These are phyloP conservation scores for Odontarrhena argentea DNA, from an alignment of 345 rosid genomes.

Conservation along the genomic window DNA sequence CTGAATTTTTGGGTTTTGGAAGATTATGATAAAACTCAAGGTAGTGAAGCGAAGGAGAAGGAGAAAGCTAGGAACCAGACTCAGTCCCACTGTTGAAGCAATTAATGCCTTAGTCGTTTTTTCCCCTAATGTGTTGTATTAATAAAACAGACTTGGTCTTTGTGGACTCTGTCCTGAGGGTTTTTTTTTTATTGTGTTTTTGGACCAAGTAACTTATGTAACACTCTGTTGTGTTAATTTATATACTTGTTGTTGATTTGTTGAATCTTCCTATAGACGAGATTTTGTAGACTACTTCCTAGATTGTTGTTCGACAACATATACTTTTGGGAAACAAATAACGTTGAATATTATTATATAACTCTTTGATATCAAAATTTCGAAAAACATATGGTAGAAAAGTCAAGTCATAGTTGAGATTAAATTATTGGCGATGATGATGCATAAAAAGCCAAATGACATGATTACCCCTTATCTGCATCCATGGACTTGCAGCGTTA, in stretches of 20 bases:
- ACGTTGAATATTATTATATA: too few species aligned
- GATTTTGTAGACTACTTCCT: too few species aligned
- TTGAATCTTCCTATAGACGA: background rate
- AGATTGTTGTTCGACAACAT: too few species aligned
- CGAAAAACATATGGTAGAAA: too few species aligned
- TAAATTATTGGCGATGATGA: too few species aligned
- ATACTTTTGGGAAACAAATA: too few species aligned
- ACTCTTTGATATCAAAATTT: too few species aligned
- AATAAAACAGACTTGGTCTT: slow-evolving; percentile 11
- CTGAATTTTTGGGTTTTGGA: background rate
- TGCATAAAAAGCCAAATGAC: background rate
- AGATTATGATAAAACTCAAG: slow-evolving; percentile 75
- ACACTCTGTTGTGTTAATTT: too few species aligned
- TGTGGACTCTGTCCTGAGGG: background rate
- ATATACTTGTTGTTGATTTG: background rate
- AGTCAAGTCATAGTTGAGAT: too few species aligned
- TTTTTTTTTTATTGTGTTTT: background rate
- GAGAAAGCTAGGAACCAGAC: slow-evolving; percentile 65
- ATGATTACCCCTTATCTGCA: slow-evolving; percentile 5
- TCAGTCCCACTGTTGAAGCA: background rate
- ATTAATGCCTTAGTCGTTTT: background rate
- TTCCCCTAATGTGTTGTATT: background rate
- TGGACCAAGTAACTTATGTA: background rate
- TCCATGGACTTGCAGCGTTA: background rate
- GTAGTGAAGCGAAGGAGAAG: slow-evolving; percentile 76